Evolutionary conservation across 2,329 filamentous ascomycete genomes (phyloP), one percentile per base, ranked within the genome.

Genomic region (Cladosporium phlei): DNA sequence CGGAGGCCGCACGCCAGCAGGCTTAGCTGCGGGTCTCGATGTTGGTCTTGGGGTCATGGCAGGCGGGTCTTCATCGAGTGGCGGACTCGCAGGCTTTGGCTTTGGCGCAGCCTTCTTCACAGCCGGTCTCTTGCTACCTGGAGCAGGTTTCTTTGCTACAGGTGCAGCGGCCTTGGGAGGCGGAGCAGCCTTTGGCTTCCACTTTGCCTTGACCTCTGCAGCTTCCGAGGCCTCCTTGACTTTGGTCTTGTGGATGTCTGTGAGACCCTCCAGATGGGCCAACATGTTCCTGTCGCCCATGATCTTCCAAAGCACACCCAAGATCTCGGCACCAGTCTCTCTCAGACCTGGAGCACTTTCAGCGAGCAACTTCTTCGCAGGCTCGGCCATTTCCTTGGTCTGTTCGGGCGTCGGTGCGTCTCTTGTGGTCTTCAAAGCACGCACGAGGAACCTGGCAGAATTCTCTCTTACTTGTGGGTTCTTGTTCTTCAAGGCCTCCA

Each of bases 391-490:
- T 6, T 80, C 78, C 49, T 84, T 84, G 44, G 90, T 85, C 66
- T 98, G 91, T 22, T 85, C 75, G 55, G 94, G 93, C 53, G 79
- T 78, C 2, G 94, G 94, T 3, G 93, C 88, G 14, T 88, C 85
- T 55, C 83, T 78, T 0, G 91, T 95, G 0, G 81, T 88, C 55
- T 85, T 84, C 35, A 98, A 73, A 62, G 86, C 91, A 53, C 93
- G 80, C 39, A 94, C 85, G n/a, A 98, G 73, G 59, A 98, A 97
- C 53, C 88, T 88, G 69, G 95, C 85, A 0, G 88, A 94, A 51
- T 94, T 90, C 58, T 96, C 88, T 69, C 98, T 98, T 53, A 98
- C 87, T 61, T 96, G 90, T 0, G 93, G 93, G 63, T 98, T 98
- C 69, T 98, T 98, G 76, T 95, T 88, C 55, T 82, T 83, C 24